phyloP scores from a whole-genome alignment of 139 green algal genomes.

The Diplosphaera chodatii region DNA sequence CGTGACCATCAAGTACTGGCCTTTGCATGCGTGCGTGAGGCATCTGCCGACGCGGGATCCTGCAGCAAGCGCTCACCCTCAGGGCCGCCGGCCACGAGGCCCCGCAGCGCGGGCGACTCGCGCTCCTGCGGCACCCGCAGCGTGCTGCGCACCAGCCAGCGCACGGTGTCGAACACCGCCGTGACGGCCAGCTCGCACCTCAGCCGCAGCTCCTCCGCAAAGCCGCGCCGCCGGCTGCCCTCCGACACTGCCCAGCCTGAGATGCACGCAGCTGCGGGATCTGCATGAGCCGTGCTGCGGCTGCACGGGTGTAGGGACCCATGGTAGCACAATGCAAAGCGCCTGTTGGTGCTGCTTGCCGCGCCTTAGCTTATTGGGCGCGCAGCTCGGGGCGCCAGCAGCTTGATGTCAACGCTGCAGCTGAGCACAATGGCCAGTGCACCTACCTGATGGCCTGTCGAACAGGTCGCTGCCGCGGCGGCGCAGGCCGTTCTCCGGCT shows the following conservation, averaged over 20 bases:
- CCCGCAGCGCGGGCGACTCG: neutral
- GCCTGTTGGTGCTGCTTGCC: too few species aligned
- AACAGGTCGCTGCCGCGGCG: slow-evolving; percentile 13
- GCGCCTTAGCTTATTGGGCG: too few species aligned
- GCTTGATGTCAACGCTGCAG: too few species aligned
- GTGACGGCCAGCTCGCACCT: slow-evolving; percentile 46
- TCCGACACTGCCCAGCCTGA: slow-evolving; percentile 27
- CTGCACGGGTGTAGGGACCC: too few species aligned
- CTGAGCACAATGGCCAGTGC: too few species aligned
- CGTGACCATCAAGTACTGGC: too few species aligned
- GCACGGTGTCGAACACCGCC: slow-evolving; percentile 32
- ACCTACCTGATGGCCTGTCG: slow-evolving; percentile 10
- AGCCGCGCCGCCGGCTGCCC: slow-evolving; percentile 14
- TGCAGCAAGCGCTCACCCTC: neutral
- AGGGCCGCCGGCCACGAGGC: neutral
- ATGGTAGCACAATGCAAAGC: too few species aligned
- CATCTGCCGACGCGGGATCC: too few species aligned
- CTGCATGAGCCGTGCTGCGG: too few species aligned
- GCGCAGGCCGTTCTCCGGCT: neutral
- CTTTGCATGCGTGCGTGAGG: too few species aligned
- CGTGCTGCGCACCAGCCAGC: slow-evolving; percentile 26
- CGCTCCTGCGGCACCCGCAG: slow-evolving; percentile 18
- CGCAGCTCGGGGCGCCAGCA: too few species aligned
- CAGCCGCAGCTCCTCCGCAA: slow-evolving; percentile 58
- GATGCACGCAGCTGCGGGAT: too few species aligned